A percentile compares a stretch with the other conserved stretches of the same genome.
Conservation (phyloP, 441 rosid species). For the Populus trichocarpa region DNA sequence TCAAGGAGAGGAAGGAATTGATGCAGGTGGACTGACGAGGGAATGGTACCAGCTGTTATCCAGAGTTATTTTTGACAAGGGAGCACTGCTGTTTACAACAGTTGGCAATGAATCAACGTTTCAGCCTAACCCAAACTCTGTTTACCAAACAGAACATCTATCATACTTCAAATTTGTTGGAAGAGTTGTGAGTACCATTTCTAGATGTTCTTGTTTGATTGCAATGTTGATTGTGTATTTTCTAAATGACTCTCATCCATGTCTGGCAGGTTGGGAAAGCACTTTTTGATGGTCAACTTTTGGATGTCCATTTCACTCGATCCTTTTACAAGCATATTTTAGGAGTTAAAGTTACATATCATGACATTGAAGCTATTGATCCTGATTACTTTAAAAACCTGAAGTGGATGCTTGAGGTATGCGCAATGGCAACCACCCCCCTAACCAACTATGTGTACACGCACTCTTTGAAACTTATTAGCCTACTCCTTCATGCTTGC, state of each 20-base stretch:
- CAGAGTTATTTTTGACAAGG: slow-evolving; percentile 95
- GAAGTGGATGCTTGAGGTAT: slow-evolving; percentile 98
- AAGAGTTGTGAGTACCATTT: slow-evolving; percentile 73
- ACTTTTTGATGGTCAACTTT: slow-evolving; percentile 85
- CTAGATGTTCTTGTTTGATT: slow-evolving; percentile 12
- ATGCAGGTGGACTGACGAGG: slow-evolving; percentile 98
- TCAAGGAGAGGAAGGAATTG: slow-evolving; percentile 98
- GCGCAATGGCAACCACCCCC: neutral
- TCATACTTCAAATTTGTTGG: slow-evolving; percentile 98
- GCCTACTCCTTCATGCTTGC: slow-evolving; percentile 28
- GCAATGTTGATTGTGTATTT: neutral
- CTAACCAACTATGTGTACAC: neutral
- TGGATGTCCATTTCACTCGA: slow-evolving; percentile 96
- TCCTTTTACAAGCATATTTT: slow-evolving; percentile 96
- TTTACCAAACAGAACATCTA: slow-evolving; percentile 91
- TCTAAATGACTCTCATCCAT: slow-evolving; percentile 19
- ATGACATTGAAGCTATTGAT: slow-evolving; percentile 96
- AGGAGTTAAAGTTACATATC: slow-evolving; percentile 88
- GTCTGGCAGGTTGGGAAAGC: slow-evolving; percentile 87
- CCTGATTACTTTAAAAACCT: slow-evolving; percentile 82
- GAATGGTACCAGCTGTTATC: slow-evolving; percentile 98
- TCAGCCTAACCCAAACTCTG: slow-evolving; percentile 98
- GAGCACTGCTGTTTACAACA: slow-evolving; percentile 90
- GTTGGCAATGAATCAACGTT: slow-evolving; percentile 97
- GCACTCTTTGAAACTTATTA: neutral